Percentiles rank a stretch among this genome's conserved stretches.
Conservation (phyloP, 2,329 filamentous ascomycete species). For the Fusarium fracticaudum region DNA sequence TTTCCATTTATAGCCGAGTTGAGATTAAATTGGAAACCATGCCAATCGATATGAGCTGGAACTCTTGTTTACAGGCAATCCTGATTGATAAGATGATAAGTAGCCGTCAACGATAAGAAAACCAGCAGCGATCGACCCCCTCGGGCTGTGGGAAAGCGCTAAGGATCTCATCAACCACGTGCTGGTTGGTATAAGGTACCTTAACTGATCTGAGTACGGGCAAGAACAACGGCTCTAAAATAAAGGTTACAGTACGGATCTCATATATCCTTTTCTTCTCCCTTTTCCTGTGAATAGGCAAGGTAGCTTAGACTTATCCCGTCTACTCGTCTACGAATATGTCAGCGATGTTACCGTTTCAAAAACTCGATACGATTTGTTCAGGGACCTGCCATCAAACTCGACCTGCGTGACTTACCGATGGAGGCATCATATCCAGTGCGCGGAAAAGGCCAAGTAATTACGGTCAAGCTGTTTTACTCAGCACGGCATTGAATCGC, state of each 20-base stretch:
- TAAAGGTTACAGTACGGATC: neutral
- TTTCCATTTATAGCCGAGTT: neutral
- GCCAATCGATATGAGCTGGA: neutral
- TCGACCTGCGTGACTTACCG: slow-evolving; percentile 19
- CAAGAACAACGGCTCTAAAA: neutral
- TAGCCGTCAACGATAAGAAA: neutral
- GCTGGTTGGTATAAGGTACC: neutral
- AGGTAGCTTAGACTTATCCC: neutral
- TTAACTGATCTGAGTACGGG: neutral
- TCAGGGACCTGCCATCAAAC: neutral
- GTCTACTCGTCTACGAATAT: neutral
- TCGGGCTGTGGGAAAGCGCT: neutral
- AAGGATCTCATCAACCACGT: neutral
- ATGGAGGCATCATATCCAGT: slow-evolving; percentile 18
- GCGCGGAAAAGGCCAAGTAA: slow-evolving; percentile 4
- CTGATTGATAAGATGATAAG: slow-evolving; percentile 25
- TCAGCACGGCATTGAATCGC: slow-evolving; percentile 37
- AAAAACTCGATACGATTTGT: neutral
- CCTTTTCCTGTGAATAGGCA: neutral
- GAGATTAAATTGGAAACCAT: no score
- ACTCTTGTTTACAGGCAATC: neutral
- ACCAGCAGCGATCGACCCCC: slow-evolving; percentile 19
- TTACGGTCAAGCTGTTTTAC: slow-evolving; percentile 15
- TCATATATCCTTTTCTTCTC: neutral
- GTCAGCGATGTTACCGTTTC: neutral